Evolutionary conservation across 208 protist species (phyloP).

Genomic region (Strigomonas galati): DNA sequence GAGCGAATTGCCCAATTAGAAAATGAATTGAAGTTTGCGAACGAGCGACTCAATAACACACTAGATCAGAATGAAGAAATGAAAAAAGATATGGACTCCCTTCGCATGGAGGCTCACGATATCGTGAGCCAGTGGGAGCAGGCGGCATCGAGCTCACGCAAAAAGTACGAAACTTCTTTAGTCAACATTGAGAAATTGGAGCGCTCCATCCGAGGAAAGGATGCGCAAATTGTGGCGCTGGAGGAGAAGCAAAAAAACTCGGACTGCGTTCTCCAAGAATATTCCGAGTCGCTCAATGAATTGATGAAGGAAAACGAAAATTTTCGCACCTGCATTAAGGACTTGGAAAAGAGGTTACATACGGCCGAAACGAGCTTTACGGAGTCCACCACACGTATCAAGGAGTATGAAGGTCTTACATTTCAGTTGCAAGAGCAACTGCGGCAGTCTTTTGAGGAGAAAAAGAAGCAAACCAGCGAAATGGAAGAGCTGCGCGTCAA

Average conservation of each 20-base stretch:
- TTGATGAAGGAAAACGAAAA: conserved; percentile 18
- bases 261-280: conserved; percentile 13
- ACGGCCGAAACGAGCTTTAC: conserved; percentile 13
- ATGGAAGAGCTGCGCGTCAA: conserved; percentile 25
- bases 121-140: conserved; percentile 74
- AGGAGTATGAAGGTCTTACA: conserved; percentile 43
- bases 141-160: conserved; percentile 41
- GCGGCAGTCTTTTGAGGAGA: conserved; percentile 17
- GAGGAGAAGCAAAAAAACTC: conserved; percentile 5
- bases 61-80: conserved; percentile 33
- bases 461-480: conserved; percentile 20
- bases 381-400: conserved; percentile 23
- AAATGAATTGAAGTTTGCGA: conserved; percentile 36
- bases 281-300: conserved; percentile 15
- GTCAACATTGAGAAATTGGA: conserved; percentile 20
- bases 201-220: not conserved
- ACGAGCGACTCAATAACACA: conserved; percentile 19
- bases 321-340: conserved; percentile 14
- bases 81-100: conserved; percentile 40
- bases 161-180: not conserved
- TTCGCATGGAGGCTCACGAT: conserved; percentile 64
- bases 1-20: conserved; percentile 75
- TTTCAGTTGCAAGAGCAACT: conserved; percentile 49
- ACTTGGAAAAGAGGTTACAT: conserved; percentile 13
- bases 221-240: not conserved